These are phyloP conservation scores for Combretum micranthum DNA, from an alignment of 345 rosid species.

Conservation along the genomic window DNA sequence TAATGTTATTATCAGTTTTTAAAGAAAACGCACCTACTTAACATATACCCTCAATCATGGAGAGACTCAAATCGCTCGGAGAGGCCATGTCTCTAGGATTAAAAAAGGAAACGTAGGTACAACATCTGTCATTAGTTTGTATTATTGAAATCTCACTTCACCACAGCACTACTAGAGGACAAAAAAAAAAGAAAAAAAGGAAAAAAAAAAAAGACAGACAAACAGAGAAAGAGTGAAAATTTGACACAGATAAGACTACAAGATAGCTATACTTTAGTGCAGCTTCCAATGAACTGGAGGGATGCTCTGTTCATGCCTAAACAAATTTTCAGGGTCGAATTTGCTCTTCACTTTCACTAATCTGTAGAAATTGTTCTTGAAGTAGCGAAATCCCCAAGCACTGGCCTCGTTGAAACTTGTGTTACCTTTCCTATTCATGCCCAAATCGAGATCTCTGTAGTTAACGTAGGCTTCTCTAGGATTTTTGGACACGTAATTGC, in stretches of 20 bases:
- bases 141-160: no score
- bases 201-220: no score
- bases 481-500: conserved; percentile 35
- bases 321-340: conserved; percentile 53
- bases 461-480: conserved; percentile 62
- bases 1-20: no score
- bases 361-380: conserved; percentile 42
- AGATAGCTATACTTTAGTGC: conserved; percentile 40
- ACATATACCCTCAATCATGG: no score
- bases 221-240: no score
- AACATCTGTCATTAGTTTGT: no score
- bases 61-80: no score
- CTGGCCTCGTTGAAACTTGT: conserved; percentile 27
- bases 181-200: no score
- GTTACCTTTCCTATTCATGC: conserved; percentile 25
- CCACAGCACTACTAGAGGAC: no score
- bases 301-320: conserved; percentile 61
- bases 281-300: conserved; percentile 39
- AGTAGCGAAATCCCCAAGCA: conserved; percentile 45
- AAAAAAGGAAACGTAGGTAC: no score
- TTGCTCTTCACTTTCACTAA: conserved; percentile 39
- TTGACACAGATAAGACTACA: not conserved
- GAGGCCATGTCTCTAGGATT: no score
- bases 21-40: no score
- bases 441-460: conserved; percentile 58